A percentile compares a stretch with the other conserved stretches of the same genome.
Conservation (phyloP, 768 basidiomycete genomes). For the Termitomyces sp. region DNA sequence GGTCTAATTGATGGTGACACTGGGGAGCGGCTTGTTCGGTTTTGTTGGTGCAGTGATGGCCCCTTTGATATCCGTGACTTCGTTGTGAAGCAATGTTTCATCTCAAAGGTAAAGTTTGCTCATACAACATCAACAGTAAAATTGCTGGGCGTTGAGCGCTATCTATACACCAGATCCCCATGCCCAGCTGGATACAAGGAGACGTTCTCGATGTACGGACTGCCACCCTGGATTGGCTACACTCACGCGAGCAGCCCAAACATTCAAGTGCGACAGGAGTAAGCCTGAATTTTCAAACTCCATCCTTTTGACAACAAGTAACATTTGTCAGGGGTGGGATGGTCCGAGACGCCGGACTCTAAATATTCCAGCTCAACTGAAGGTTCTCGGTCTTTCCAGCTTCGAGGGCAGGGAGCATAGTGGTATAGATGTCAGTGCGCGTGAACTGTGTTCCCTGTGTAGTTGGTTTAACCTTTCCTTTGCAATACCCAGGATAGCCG, state of each 20-base stretch:
- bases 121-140: background rate
- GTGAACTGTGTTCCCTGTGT: constrained; percentile 8
- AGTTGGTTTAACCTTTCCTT: constrained; percentile 11
- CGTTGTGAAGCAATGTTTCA: constrained; percentile 85
- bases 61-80: constrained; percentile 83
- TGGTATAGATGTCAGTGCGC: constrained; percentile 78
- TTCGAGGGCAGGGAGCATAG: constrained; percentile 86
- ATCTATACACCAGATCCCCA: constrained; percentile 37
- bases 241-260: constrained; percentile 17
- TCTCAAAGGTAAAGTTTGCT: constrained; percentile 55
- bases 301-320: background rate
- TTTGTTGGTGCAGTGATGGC: constrained; percentile 82
- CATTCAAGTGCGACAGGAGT: constrained; percentile 15
- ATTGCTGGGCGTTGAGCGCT: background rate
- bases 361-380: constrained; percentile 73
- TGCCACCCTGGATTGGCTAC: constrained; percentile 45
- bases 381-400: constrained; percentile 58
- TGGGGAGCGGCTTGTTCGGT: constrained; percentile 52
- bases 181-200: constrained; percentile 71
- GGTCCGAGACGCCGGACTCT: constrained; percentile 32
- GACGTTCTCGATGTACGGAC: constrained; percentile 73
- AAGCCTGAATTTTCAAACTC: constrained; percentile 6
- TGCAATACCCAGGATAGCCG: constrained; percentile 64
- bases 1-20: constrained; percentile 59
- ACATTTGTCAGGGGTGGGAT: constrained; percentile 17